These are phyloP conservation scores for Sodiomyces alkalinus DNA, from an alignment of 2,329 filamentous ascomycete species.

Conservation along the genomic window DNA sequence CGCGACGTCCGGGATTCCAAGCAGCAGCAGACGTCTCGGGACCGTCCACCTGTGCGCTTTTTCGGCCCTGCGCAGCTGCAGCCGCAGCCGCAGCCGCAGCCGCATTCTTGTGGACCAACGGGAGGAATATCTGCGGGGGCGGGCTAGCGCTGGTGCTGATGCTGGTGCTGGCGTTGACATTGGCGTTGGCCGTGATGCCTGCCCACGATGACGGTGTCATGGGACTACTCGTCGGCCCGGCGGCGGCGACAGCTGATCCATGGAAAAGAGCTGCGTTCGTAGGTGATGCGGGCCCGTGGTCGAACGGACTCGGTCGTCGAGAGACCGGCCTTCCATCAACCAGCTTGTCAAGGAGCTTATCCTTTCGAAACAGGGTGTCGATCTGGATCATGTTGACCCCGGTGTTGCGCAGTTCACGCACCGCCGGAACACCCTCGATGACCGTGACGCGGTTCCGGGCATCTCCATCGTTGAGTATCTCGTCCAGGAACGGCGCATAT, in stretches of 20 bases:
- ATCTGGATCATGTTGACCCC: constrained; percentile 30
- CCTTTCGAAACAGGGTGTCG: constrained; percentile 33
- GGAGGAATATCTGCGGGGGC: constrained; percentile 26
- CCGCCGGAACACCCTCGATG: constrained; percentile 36
- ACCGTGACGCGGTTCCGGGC: constrained; percentile 31
- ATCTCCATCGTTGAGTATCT: constrained; percentile 30
- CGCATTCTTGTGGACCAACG: constrained; percentile 18
- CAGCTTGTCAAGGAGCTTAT: constrained; percentile 28
- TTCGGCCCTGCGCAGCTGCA: constrained; percentile 10
- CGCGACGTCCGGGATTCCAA: constrained; percentile 40
- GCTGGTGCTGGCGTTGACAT: constrained; percentile 21
- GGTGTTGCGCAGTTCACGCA: constrained; percentile 31
- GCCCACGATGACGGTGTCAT: too few species aligned
- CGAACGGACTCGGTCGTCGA: neutral
- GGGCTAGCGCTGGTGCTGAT: constrained; percentile 25
- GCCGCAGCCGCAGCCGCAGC: too few species aligned
- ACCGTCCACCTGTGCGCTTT: neutral
- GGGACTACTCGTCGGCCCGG: too few species aligned
- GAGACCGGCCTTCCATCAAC: too few species aligned
- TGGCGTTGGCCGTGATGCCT: constrained; percentile 9
- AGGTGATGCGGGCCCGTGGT: too few species aligned
- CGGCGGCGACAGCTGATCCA: too few species aligned
- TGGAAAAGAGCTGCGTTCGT: too few species aligned
- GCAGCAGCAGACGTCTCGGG: constrained; percentile 14
- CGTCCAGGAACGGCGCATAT: constrained; percentile 44